Percentiles rank a stretch among this genome's conserved stretches.
These are phyloP conservation scores for Trichothecium roseum DNA, from an alignment of 2,329 filamentous ascomycete genomes.

Conservation along the genomic window DNA sequence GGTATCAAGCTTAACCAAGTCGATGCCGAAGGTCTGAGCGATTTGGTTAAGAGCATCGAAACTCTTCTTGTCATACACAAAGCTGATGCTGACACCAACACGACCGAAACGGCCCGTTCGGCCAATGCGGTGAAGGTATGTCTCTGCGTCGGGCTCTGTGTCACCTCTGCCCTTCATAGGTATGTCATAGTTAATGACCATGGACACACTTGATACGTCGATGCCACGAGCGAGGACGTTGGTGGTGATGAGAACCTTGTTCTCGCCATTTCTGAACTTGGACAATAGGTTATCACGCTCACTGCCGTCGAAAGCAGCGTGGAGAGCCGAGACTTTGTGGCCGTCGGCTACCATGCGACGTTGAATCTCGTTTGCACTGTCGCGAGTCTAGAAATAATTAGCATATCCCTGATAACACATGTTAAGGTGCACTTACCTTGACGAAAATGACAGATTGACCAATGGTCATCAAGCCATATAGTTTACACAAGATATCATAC, in stretches of 20 bases:
- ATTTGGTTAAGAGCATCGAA: constrained; percentile 75
- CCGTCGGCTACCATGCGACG: constrained; percentile 78
- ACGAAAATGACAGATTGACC: constrained; percentile 98
- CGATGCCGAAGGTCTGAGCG: constrained; percentile 66
- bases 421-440: constrained; percentile 44
- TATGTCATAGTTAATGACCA: constrained; percentile 97
- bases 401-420: not conserved
- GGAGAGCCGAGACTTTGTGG: constrained; percentile 83
- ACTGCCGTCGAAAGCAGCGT: constrained; percentile 74
- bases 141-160: constrained; percentile 79
- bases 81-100: constrained; percentile 90
- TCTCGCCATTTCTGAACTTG: constrained; percentile 73
- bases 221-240: constrained; percentile 96
- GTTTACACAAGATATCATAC: constrained; percentile 78
- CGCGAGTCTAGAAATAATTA: constrained; percentile 53
- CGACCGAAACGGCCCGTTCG: constrained; percentile 94
- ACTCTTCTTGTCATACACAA: constrained; percentile 78
- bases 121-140: constrained; percentile 95
- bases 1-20: constrained; percentile 71
- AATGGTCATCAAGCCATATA: constrained; percentile 94
- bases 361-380: constrained; percentile 78
- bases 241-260: constrained; percentile 95
- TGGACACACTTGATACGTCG: constrained; percentile 81
- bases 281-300: constrained; percentile 79
- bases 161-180: constrained; percentile 69